Percentiles rank a stretch among this genome's conserved stretches.
phyloP scores from a whole-genome alignment of 805 yeast species.

The Candida lessepsii region DNA sequence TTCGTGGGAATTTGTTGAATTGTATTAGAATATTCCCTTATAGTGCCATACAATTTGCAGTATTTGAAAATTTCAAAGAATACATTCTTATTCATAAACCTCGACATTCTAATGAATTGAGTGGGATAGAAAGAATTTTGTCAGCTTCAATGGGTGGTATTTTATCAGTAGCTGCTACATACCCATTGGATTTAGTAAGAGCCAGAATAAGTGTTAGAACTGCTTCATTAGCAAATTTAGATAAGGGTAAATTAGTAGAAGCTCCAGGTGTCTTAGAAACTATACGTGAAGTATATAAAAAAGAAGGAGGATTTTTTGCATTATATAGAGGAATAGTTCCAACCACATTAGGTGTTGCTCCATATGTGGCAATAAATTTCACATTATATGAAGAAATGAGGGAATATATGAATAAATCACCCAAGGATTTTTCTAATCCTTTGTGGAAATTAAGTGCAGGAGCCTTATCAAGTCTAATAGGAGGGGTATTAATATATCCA shows the following conservation, averaged over 20 bases:
- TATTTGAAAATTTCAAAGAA: constrained; percentile 64
- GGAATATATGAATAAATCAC: constrained; percentile 45
- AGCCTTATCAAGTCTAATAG: constrained; percentile 83
- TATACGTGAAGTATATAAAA: constrained; percentile 54
- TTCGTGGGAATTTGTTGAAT: constrained; percentile 88
- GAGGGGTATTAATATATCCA: constrained; percentile 89
- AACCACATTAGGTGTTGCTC: constrained; percentile 93
- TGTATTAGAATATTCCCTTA: constrained; percentile 91
- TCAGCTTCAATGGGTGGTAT: constrained; percentile 85
- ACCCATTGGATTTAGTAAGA: constrained; percentile 88
- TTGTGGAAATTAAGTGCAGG: constrained; percentile 69
- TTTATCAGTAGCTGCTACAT: constrained; percentile 76
- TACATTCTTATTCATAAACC: constrained; percentile 23
- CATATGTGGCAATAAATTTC: constrained; percentile 91
- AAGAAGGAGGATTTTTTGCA: constrained; percentile 81
- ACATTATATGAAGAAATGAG: constrained; percentile 83
- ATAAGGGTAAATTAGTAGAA: constrained; percentile 41
- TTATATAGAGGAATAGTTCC: constrained; percentile 85
- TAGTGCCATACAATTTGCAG: constrained; percentile 90
- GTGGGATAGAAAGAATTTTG: constrained; percentile 57
- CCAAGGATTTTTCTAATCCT: constrained; percentile 42
- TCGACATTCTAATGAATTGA: constrained; percentile 33
- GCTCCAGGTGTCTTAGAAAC: constrained; percentile 75
- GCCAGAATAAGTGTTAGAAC: constrained; percentile 90
- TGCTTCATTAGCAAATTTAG: constrained; percentile 56